phyloP scores from a whole-genome alignment of 2,329 filamentous ascomycete genomes.

The Colletotrichum tofieldiae region DNA sequence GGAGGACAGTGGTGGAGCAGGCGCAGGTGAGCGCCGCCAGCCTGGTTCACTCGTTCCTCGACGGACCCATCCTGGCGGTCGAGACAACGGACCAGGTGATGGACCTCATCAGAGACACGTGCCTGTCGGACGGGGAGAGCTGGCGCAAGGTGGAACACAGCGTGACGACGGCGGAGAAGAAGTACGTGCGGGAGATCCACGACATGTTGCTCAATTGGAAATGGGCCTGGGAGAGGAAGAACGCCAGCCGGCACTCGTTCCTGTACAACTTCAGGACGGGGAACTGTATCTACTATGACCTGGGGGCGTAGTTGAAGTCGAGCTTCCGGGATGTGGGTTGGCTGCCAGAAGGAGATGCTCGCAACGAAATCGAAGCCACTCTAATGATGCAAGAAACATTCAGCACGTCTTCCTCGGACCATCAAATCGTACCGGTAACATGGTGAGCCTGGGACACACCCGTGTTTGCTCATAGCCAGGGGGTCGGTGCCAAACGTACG shows the following conservation, averaged over 20 bases:
- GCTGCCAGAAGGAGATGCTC: no score
- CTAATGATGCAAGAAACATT: not conserved
- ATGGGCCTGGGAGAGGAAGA: conserved; percentile 68
- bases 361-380: not conserved
- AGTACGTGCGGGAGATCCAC: conserved; percentile 87
- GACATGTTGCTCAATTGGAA: conserved; percentile 79
- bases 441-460: conserved; percentile 12
- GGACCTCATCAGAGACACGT: conserved; percentile 81
- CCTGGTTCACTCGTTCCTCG: conserved; percentile 79
- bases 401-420: not conserved
- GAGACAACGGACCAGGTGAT: conserved; percentile 90
- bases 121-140: conserved; percentile 83
- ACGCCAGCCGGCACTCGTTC: conserved; percentile 80
- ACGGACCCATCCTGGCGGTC: conserved; percentile 87
- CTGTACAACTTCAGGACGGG: conserved; percentile 93
- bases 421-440: not conserved
- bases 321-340: not conserved
- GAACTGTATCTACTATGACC: conserved; percentile 88
- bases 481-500: conserved; percentile 20
- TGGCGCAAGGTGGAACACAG: conserved; percentile 88
- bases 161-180: conserved; percentile 82
- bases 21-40: conserved; percentile 73
- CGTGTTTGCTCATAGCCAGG: conserved; percentile 18
- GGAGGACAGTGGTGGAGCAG: conserved; percentile 88
- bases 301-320: conserved; percentile 61